Percentiles rank a stretch among this genome's conserved stretches.
These are phyloP conservation scores for Beta vulgaris DNA, from an alignment of 148 eudicot genomes.

Conservation along the genomic window DNA sequence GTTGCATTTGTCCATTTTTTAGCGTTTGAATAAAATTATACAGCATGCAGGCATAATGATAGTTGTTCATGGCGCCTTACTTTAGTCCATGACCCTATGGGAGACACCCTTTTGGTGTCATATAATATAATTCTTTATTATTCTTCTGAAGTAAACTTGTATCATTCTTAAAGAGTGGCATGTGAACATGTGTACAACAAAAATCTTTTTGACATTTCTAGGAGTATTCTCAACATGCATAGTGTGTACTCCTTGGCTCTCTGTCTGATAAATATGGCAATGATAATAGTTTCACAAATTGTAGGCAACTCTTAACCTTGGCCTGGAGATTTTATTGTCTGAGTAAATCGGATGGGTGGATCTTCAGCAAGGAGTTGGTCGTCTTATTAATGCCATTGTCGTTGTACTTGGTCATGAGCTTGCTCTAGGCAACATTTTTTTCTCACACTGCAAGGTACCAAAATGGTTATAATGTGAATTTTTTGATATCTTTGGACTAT, in stretches of 20 bases:
- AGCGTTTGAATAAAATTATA: too few relatives aligned
- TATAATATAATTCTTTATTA: too few relatives aligned
- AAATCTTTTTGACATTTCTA: neutral
- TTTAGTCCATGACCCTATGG: too few relatives aligned
- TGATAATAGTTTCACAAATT: constrained; percentile 10
- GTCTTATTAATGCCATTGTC: constrained; percentile 94
- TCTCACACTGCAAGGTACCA: constrained; percentile 94
- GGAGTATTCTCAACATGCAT: neutral
- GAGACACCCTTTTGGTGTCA: too few relatives aligned
- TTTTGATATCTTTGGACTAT: neutral
- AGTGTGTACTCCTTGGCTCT: neutral
- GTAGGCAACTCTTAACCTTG: constrained; percentile 93
- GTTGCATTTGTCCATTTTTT: too few relatives aligned
- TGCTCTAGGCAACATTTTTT: constrained; percentile 90
- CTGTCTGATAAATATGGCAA: neutral
- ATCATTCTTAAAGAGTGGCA: neutral
- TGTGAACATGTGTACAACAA: neutral
- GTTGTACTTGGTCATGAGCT: constrained; percentile 98
- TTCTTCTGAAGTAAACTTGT: too few relatives aligned
- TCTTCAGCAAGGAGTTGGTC: constrained; percentile 93
- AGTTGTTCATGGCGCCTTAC: too few relatives aligned
- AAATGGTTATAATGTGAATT: constrained; percentile 1
- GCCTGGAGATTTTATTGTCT: constrained; percentile 79
- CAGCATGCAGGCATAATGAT: too few relatives aligned
- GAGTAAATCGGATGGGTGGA: constrained; percentile 92